Evolutionary conservation across 805 yeast species (phyloP).

Genomic region (Isabelozyma rhagii): DNA sequence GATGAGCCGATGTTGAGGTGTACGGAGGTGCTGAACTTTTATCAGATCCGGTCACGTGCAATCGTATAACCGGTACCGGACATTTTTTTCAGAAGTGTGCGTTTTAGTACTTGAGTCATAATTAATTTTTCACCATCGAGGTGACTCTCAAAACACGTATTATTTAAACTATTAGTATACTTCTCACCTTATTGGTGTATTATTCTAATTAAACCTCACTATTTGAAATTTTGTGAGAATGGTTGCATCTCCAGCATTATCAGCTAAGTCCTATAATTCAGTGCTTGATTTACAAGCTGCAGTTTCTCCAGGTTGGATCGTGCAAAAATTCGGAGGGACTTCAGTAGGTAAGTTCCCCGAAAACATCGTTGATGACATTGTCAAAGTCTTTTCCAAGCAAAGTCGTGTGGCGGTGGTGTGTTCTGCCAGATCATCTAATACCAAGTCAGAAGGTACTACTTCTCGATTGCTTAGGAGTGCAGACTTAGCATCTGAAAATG

Average conservation of each 20-base stretch:
- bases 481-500: slow-evolving; percentile 64
- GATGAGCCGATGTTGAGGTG: neutral
- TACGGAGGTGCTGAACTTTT: neutral
- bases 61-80: neutral
- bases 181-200: no score
- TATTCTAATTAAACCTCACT: no score
- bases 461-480: slow-evolving; percentile 83
- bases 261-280: slow-evolving; percentile 35
- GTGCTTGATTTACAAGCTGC: slow-evolving; percentile 32
- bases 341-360: slow-evolving; percentile 93
- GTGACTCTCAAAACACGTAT: neutral
- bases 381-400: slow-evolving; percentile 57
- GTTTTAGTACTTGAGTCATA: neutral
- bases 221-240: slow-evolving; percentile 2
- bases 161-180: neutral
- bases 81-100: neutral
- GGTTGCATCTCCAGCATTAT: slow-evolving; percentile 17
- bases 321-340: slow-evolving; percentile 97
- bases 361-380: slow-evolving; percentile 80
- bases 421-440: slow-evolving; percentile 87
- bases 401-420: slow-evolving; percentile 90
- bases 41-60: neutral
- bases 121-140: neutral
- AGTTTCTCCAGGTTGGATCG: slow-evolving; percentile 32
- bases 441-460: slow-evolving; percentile 95